phyloP scores from a whole-genome alignment of 768 basidiomycete species.

The Ramaria sp. region DNA sequence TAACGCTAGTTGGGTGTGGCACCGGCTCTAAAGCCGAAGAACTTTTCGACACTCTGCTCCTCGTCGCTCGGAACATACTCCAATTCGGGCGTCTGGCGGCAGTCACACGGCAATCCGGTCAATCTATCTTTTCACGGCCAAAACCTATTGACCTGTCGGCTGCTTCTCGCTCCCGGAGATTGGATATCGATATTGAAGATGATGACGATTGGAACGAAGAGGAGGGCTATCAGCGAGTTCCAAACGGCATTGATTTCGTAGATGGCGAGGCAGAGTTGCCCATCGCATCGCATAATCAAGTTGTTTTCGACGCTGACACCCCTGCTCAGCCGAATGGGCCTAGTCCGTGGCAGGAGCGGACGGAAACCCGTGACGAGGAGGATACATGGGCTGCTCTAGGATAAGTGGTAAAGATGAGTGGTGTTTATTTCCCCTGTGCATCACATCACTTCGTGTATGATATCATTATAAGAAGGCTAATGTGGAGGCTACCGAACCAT shows the following conservation, averaged over 20 bases:
- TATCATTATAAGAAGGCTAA: not conserved
- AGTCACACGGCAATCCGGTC: constrained; percentile 89
- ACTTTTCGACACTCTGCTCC: constrained; percentile 81
- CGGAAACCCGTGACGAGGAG: constrained; percentile 44
- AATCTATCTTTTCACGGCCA: constrained; percentile 79
- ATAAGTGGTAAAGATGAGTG: constrained; percentile 8
- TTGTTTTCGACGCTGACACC: constrained; percentile 53
- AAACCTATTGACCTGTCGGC: constrained; percentile 78
- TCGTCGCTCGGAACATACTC: constrained; percentile 86
- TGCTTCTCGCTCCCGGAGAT: constrained; percentile 52
- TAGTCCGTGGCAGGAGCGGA: not conserved
- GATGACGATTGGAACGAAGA: constrained; percentile 43
- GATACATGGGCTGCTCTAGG: constrained; percentile 61
- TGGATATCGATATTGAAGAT: constrained; percentile 67
- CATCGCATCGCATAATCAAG: constrained; percentile 29
- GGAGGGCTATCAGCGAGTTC: constrained; percentile 40
- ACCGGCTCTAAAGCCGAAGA: constrained; percentile 85
- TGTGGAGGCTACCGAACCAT: too few species aligned
- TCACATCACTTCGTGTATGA: not conserved
- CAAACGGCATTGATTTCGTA: constrained; percentile 30
- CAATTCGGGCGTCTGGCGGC: constrained; percentile 88
- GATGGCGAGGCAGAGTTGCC: not conserved
- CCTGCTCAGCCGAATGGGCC: constrained; percentile 21
- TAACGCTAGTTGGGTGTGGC: constrained; percentile 81
- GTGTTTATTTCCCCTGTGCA: not conserved